Conservation (phyloP, 2,329 filamentous ascomycete species). For the Penicillium sp. region DNA sequence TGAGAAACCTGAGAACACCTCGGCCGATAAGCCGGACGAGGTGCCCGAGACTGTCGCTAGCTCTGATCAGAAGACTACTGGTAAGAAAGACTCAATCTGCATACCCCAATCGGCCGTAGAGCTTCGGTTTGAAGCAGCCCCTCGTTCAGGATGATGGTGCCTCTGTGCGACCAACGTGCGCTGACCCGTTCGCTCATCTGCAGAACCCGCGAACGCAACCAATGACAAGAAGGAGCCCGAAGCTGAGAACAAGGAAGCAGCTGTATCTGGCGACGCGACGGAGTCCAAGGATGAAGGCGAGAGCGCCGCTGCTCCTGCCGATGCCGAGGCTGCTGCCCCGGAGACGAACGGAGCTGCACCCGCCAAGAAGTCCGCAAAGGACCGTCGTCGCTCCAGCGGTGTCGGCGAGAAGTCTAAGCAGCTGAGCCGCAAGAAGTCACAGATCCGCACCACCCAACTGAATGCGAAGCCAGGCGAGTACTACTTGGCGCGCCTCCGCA, state of each 20-base stretch:
- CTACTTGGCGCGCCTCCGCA: slow-evolving; percentile 90
- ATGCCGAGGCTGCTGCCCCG: slow-evolving; percentile 29
- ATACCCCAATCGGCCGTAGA: not conserved
- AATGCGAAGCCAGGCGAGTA: slow-evolving; percentile 88
- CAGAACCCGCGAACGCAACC: slow-evolving; percentile 20
- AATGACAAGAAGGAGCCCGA: slow-evolving; percentile 32
- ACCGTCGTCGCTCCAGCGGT: slow-evolving; percentile 69
- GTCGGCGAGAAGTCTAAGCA: slow-evolving; percentile 65
- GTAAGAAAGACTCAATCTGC: slow-evolving; percentile 15
- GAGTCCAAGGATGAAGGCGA: slow-evolving; percentile 30
- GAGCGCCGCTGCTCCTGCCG: slow-evolving; percentile 22
- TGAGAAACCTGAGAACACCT: slow-evolving; percentile 34
- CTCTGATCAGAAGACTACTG: slow-evolving; percentile 18
- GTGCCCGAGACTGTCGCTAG: slow-evolving; percentile 21
- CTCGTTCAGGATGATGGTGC: not conserved
- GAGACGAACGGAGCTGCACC: slow-evolving; percentile 50
- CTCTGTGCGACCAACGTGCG: slow-evolving; percentile 19
- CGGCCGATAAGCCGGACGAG: slow-evolving; percentile 32
- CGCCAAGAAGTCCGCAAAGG: slow-evolving; percentile 52
- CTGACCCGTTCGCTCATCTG: slow-evolving; percentile 12
- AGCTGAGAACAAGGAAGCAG: slow-evolving; percentile 29
- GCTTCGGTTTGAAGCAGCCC: not conserved
- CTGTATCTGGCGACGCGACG: slow-evolving; percentile 19
- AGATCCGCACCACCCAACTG: slow-evolving; percentile 66
- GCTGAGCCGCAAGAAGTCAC: slow-evolving; percentile 80